Base-by-base conservation (phyloP, 2,329 filamentous ascomycete species). In the Nothophaeocryptopus gaeumannii region DNA sequence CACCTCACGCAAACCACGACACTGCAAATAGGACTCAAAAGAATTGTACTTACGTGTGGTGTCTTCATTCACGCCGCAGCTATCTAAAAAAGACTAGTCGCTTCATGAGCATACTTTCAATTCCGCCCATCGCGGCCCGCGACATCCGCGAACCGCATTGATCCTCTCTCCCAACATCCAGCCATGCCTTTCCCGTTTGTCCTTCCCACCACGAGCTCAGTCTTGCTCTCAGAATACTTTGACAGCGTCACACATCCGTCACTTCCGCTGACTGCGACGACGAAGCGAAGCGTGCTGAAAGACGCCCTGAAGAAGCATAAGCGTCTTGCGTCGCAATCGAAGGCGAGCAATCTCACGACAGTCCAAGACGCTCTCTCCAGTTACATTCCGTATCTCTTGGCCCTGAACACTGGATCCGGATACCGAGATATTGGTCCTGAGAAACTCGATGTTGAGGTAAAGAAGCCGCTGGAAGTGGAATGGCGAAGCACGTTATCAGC, bases 221-320 rank as follows among this genome's bases (percentile, higher is more conserved):
- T 95, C 65, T 85, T 88, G 45, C 92, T 96, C 67, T 86, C 88
- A 15, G 78, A 85, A 33, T 86, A 78, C 70, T 85, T 95, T 70
- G 80, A 74, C 61, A 92, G 87, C 63, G 81, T 84, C 57, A 89
- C 89, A 2, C 92, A 97, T 70, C 92, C 93, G 3, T 96, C 92
- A 0, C 78, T 99, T 36, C 89, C 90, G 16, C 81, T 92, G 61
- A 81, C 82, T 47, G 85, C 89, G 15, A 91, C 90, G 58, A 92
- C 88, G 8, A 83, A 89, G 64, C 88, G 93, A 53, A 87, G 88
- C 60, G 82, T 95, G 13, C 79, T 96, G 44, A 84, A 89, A 62
- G 84, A 92, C 69, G 81, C 84, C 2, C 78, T 99, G 53, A 97
- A 97, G 73, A 84, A 84, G 61, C 85, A 96, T 76, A 97, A 96